phyloP scores from a whole-genome alignment of 805 yeast species.

The Pichia manshurica region DNA sequence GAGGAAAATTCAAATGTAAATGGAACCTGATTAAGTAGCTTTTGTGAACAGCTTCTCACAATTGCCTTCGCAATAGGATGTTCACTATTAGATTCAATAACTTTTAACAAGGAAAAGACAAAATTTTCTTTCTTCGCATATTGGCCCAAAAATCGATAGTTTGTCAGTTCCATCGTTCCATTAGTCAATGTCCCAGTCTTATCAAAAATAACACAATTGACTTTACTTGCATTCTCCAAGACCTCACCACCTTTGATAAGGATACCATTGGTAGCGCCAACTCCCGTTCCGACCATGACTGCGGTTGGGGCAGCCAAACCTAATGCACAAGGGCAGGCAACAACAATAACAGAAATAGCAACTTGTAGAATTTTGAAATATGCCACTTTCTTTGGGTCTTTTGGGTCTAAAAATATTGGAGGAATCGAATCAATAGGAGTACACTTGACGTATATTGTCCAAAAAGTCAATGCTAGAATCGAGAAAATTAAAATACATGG shows the following conservation, averaged over 20 bases:
- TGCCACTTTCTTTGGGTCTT: conserved; percentile 15
- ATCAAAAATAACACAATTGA: conserved; percentile 74
- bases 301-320: conserved; percentile 99
- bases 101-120: conserved; percentile 48
- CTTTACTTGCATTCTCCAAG: conserved; percentile 63
- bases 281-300: conserved; percentile 97
- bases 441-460: conserved; percentile 41
- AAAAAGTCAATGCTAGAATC: conserved; percentile 54
- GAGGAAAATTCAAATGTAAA: conserved; percentile 25
- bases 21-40: conserved; percentile 2
- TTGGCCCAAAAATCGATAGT: conserved; percentile 19
- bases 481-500: conserved; percentile 65
- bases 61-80: conserved; percentile 86
- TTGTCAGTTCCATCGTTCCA: conserved; percentile 59
- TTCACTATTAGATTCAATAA: conserved; percentile 66
- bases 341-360: conserved; percentile 88
- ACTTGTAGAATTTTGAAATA: conserved; percentile 46
- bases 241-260: conserved; percentile 90
- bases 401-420: conserved; percentile 22
- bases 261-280: conserved; percentile 86
- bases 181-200: conserved; percentile 94
- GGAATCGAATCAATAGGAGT: conserved; percentile 20
- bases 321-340: conserved; percentile 97
- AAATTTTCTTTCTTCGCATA: conserved; percentile 21
- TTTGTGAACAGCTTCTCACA: conserved; percentile 27